These are phyloP conservation scores for Haematococcus sp. DNA, from an alignment of 139 green algal genomes.

Conservation along the genomic window DNA sequence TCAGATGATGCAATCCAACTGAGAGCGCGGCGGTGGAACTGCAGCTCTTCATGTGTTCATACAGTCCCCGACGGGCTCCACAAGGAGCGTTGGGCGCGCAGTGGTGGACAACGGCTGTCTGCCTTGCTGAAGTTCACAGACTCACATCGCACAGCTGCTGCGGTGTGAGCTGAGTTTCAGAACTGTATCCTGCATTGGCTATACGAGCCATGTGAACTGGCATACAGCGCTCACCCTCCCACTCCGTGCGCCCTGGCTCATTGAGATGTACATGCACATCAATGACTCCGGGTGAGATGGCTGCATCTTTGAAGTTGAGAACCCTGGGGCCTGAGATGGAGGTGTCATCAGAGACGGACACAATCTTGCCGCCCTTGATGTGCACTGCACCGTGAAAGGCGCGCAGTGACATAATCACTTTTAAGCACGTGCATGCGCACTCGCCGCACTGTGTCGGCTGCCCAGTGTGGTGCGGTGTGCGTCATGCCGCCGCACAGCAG, in stretches of 20 bases:
- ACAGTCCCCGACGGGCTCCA: no score
- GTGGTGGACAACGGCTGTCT: background rate
- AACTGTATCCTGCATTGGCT: no score
- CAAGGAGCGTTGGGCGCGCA: background rate
- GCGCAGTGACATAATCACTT: background rate
- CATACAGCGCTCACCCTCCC: slow-evolving; percentile 77
- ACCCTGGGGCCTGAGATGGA: slow-evolving; percentile 6
- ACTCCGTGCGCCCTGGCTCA: slow-evolving; percentile 86
- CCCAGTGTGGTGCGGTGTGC: no score
- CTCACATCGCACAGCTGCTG: no score
- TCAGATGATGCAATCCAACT: no score
- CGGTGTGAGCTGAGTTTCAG: no score
- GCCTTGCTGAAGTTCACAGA: no score
- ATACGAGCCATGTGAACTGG: no score
- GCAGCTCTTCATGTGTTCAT: no score
- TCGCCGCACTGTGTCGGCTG: background rate
- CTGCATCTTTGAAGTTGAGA: slow-evolving; percentile 47
- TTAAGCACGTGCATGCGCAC: slow-evolving; percentile 2
- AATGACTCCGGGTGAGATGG: slow-evolving; percentile 86
- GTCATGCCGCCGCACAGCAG: background rate
- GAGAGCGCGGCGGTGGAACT: no score
- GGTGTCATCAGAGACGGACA: slow-evolving; percentile 10
- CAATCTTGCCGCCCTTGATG: slow-evolving; percentile 28
- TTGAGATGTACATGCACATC: slow-evolving; percentile 95
- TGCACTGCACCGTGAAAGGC: slow-evolving; percentile 26